A percentile compares a stretch with the other conserved stretches of the same genome.
Evolutionary conservation across 2,329 filamentous ascomycete genomes (phyloP).

Genomic region (Colletotrichum sp.): DNA sequence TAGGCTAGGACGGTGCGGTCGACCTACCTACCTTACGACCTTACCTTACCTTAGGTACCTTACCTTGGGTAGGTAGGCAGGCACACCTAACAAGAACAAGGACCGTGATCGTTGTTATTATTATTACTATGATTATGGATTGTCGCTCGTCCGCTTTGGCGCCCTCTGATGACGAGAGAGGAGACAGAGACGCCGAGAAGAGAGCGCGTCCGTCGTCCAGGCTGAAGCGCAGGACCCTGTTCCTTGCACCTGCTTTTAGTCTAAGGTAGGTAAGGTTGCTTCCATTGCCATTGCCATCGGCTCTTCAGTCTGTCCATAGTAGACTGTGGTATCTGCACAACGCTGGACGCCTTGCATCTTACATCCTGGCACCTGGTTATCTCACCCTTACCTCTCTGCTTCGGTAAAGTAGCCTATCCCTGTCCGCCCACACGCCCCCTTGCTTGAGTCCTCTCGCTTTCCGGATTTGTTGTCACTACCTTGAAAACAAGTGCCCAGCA

Average conservation of each 20-base stretch:
- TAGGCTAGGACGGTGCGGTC: not conserved
- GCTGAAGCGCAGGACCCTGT: slow-evolving; percentile 11
- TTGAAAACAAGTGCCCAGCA: not conserved
- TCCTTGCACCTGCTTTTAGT: not conserved
- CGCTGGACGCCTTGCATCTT: not conserved
- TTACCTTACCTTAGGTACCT: not conserved
- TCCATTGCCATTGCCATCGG: not conserved
- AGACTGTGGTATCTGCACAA: not conserved
- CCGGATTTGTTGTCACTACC: not conserved
- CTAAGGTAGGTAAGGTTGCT: not conserved
- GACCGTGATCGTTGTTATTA: not conserved
- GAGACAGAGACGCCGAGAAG: slow-evolving; percentile 8
- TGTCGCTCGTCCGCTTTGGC: not conserved
- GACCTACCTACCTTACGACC: not conserved
- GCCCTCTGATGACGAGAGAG: not conserved
- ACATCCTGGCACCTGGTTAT: not conserved
- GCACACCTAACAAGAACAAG: not conserved
- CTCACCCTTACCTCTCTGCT: not conserved
- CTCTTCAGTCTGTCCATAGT: not conserved
- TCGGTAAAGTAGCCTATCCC: not conserved
- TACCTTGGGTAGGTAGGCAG: not conserved
- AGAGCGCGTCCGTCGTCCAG: slow-evolving; percentile 6
- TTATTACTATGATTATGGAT: not conserved
- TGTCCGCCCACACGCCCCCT: not conserved
- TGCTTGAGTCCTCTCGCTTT: not conserved